Conservation (phyloP, 192 early-diverging fungal species). For the Coemansia sp. region DNA sequence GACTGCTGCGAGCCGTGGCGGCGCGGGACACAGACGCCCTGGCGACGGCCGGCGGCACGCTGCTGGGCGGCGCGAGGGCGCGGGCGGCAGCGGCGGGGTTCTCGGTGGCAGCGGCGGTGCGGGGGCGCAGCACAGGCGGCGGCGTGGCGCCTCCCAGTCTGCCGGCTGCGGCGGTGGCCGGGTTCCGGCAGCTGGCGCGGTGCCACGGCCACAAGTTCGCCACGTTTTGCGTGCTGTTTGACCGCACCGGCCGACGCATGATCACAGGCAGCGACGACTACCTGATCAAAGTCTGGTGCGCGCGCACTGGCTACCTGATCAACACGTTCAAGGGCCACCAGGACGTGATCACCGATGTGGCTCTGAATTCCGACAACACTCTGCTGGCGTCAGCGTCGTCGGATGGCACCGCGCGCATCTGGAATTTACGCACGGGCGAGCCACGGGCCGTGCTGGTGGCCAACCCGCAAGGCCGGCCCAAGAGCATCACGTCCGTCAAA, state of each 20-base stretch:
- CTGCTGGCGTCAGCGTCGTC: slow-evolving; percentile 71
- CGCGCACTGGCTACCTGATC: slow-evolving; percentile 70
- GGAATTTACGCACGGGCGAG: slow-evolving; percentile 67
- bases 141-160: slow-evolving; percentile 5
- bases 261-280: slow-evolving; percentile 88
- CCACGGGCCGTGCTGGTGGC: slow-evolving; percentile 58
- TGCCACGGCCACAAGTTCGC: slow-evolving; percentile 72
- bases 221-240: slow-evolving; percentile 74
- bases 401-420: slow-evolving; percentile 73
- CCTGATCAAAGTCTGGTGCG: slow-evolving; percentile 81
- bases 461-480: slow-evolving; percentile 43
- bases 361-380: slow-evolving; percentile 73
- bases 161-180: slow-evolving; percentile 14
- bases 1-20: slow-evolving; percentile 23
- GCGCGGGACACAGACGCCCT: slow-evolving; percentile 13
- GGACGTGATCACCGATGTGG: slow-evolving; percentile 70
- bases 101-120: background rate
- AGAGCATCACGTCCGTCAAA: slow-evolving; percentile 59
- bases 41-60: slow-evolving; percentile 31
- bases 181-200: slow-evolving; percentile 53
- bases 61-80: slow-evolving; percentile 27
- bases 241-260: slow-evolving; percentile 65
- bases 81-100: background rate
- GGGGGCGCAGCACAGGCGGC: too few species aligned
- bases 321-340: slow-evolving; percentile 78